Conservation (phyloP, 2,329 filamentous ascomycete genomes). For the Cylindrodendrum hubeiense region DNA sequence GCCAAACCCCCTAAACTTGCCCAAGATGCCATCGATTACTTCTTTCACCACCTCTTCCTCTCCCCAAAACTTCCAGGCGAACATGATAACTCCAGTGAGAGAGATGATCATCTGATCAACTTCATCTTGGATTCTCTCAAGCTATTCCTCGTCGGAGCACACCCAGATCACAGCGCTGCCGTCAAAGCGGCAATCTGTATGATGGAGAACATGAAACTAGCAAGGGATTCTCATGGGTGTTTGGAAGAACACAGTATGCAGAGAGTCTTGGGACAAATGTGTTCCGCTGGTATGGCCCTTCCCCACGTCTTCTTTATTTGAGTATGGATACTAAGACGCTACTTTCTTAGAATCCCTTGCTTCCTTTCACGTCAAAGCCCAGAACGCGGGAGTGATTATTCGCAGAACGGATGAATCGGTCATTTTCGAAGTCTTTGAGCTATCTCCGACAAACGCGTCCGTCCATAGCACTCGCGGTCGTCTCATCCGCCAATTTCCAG, state of each 20-base stretch:
- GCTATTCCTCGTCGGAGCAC: constrained; percentile 1
- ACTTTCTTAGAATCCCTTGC: background rate
- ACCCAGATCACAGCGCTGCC: background rate
- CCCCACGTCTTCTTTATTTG: too few relatives aligned
- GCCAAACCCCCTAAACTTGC: background rate
- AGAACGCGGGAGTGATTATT: constrained; percentile 33
- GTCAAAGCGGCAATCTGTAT: constrained; percentile 16
- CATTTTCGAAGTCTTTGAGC: constrained; percentile 27
- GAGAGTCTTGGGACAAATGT: background rate
- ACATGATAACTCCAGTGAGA: constrained; percentile 17
- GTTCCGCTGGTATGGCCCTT: background rate
- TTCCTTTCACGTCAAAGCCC: constrained; percentile 19
- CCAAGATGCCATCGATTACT: constrained; percentile 10
- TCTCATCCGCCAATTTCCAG: constrained; percentile 26
- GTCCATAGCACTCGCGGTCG: constrained; percentile 22
- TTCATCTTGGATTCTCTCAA: constrained; percentile 17
- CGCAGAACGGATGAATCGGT: background rate
- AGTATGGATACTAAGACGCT: background rate
- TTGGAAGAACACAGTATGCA: constrained; percentile 1
- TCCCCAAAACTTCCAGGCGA: constrained; percentile 44
- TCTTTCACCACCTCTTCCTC: constrained; percentile 48
- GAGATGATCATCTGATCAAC: background rate
- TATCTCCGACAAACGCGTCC: constrained; percentile 25
- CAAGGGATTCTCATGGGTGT: background rate
- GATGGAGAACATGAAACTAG: constrained; percentile 12